Base-by-base conservation (phyloP, 495 filamentous ascomycete species). In the Trichoderma reesei region DNA sequence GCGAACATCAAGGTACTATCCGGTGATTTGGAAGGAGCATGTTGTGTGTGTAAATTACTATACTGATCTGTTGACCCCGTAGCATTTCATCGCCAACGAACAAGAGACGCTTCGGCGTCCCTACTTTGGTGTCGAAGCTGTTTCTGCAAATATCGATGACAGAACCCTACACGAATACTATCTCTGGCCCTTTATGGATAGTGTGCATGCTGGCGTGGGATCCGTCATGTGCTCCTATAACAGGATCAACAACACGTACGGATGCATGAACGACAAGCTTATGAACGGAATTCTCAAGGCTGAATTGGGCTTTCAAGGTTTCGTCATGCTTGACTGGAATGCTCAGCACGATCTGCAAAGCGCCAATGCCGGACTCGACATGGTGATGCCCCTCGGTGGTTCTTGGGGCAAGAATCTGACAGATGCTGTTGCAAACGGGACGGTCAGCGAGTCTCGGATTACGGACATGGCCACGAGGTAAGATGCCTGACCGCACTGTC, bases 221-320 rank as follows among this genome's bases (percentile, higher is more conserved):
- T 82, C 77, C 56, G 76, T 88, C 51, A 89, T 90, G 86, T 89
- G 86, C 73, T 86, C 84, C 4, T 90, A 90, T 66, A 81, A 88
- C 59, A 79, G 85, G 9, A 61, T 90, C 39, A 89, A 90, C 68
- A 83, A 83, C 44, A 85, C 82, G 1, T 86, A 86, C 63, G 81
- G 82, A 5, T 90, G 86, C 65, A 75, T 83, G 66, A 89, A 88
- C 68, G 81, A 78, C 63, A 82, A 88, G 46, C 71, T 77, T 0
- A 76, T 86, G 51, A 88, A 87, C 67, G 81, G 82, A 1, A 68
- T 90, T 1, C 72, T 90, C 5, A 90, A 90, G 67, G 77, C 75
- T 1, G 86, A 90, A 66, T 75, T 90, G 0, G 85, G 82, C 1
- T 88, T 86, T 70, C 76, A 86, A 56, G 87, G 87, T 7, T 87